These are phyloP conservation scores for Komagataella kurtzmanii DNA, from an alignment of 805 yeast genomes.

Conservation along the genomic window DNA sequence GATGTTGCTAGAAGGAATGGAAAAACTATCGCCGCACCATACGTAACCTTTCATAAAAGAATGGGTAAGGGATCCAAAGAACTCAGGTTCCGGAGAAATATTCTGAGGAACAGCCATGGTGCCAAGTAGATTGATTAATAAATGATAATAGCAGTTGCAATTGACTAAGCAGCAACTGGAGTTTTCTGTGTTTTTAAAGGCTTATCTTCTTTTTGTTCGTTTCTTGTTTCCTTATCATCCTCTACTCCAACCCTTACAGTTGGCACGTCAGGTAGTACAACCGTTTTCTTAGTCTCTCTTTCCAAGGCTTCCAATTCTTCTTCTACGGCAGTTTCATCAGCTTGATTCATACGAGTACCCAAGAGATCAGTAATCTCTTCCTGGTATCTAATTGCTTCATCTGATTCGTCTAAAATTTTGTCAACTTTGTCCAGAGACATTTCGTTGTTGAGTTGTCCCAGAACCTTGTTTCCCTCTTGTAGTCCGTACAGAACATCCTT, in stretches of 20 bases:
- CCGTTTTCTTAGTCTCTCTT: constrained; percentile 21
- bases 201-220: constrained; percentile 8
- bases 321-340: constrained; percentile 52
- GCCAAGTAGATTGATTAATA: neutral
- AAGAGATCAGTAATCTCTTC: constrained; percentile 52
- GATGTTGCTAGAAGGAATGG: constrained; percentile 4
- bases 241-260: constrained; percentile 7
- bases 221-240: constrained; percentile 7
- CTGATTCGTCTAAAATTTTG: constrained; percentile 67
- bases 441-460: constrained; percentile 66
- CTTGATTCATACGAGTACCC: constrained; percentile 24
- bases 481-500: constrained; percentile 73
- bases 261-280: constrained; percentile 19
- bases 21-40: constrained; percentile 16
- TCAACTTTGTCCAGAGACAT: constrained; percentile 73
- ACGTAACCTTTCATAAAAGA: constrained; percentile 22
- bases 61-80: constrained; percentile 31
- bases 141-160: too few species aligned
- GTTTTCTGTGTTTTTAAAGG: constrained; percentile 5
- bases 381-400: constrained; percentile 71
- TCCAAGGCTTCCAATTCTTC: constrained; percentile 44
- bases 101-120: constrained; percentile 18
- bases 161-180: neutral
- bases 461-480: constrained; percentile 65
- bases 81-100: constrained; percentile 33